phyloP scores from a whole-genome alignment of 495 filamentous ascomycete species.

The Daldinia bambusicola region DNA sequence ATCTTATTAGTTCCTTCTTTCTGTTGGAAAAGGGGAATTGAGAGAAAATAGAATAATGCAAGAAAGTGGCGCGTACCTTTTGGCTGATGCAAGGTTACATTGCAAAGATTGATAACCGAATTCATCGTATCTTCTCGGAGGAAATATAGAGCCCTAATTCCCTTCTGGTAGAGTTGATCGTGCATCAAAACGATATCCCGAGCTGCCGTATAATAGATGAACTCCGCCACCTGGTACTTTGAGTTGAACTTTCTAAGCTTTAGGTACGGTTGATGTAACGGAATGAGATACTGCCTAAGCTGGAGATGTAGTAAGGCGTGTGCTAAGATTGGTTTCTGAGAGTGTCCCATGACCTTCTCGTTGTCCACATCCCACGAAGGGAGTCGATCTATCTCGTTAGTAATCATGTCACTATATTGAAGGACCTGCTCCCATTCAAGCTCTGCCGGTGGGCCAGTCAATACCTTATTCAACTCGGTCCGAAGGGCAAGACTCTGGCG shows the following conservation, averaged over 20 bases:
- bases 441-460: conserved; percentile 42
- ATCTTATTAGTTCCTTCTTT: conserved; percentile 24
- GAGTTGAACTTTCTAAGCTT: conserved; percentile 45
- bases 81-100: conserved; percentile 62
- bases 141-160: conserved; percentile 47
- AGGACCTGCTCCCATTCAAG: conserved; percentile 49
- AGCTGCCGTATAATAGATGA: conserved; percentile 50
- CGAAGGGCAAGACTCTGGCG: conserved; percentile 47
- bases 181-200: conserved; percentile 51
- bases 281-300: conserved; percentile 49
- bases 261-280: conserved; percentile 49
- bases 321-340: conserved; percentile 45
- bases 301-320: conserved; percentile 50
- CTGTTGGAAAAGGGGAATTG: neutral
- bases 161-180: conserved; percentile 44
- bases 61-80: conserved; percentile 42
- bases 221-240: conserved; percentile 46
- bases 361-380: conserved; percentile 48
- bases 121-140: conserved; percentile 50
- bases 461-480: conserved; percentile 46
- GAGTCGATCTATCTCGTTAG: conserved; percentile 47
- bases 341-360: conserved; percentile 23
- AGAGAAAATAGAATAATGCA: neutral
- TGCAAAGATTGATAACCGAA: conserved; percentile 52
- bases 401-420: conserved; percentile 51